Evolutionary conservation across 768 basidiomycete species (phyloP), one percentile per base, ranked within the genome.

Genomic region (Galerina marginata): DNA sequence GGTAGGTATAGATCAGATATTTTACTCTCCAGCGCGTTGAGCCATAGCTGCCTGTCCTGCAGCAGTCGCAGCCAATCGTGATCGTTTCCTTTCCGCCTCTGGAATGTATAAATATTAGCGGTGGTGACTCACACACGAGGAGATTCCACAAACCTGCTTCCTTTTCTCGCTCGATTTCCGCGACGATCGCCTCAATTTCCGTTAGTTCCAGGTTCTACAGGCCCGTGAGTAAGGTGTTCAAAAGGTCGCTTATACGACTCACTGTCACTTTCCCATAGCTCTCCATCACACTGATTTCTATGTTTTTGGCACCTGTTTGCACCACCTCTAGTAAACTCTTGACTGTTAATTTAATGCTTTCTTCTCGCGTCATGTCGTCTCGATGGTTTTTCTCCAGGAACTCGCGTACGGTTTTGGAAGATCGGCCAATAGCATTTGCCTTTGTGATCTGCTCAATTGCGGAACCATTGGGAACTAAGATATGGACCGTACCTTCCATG

Each of bases 291-390:
- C 92, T 95, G 67, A 99, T 94, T 74, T 99, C 97, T 63, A 99
- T 99, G 75, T 99, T 99, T 82, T 99, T 99, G 4, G 97, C 97
- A n/a, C 97, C 97, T 2, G 97, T 98, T 78, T 99, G 97, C 7
- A 99, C 97, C 39, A 99, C 96, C 74, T 99, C 97, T 23, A 99
- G 81, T 68, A 99, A 79, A 72, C 91, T 92, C 81, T 98, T 99
- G 63, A 99, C 86, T 0, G 97, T 95, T 49, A 99, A 79, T 74
- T 97, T 97, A 75, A 99, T 92, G 53, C 91, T 89, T 61, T 97
- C 95, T 51, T 95, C 95, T 60, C 93, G 82, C 6, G 86, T 81
- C 79, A 97, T 81, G 64, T 92, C 93, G 63, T 97, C 95, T 67
- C 89, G 93, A 77, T 96, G 93, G 68, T 97, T 96, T 83, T 98